phyloP scores from a whole-genome alignment of 257 asterid species.

The Solanum sparsipilum region DNA sequence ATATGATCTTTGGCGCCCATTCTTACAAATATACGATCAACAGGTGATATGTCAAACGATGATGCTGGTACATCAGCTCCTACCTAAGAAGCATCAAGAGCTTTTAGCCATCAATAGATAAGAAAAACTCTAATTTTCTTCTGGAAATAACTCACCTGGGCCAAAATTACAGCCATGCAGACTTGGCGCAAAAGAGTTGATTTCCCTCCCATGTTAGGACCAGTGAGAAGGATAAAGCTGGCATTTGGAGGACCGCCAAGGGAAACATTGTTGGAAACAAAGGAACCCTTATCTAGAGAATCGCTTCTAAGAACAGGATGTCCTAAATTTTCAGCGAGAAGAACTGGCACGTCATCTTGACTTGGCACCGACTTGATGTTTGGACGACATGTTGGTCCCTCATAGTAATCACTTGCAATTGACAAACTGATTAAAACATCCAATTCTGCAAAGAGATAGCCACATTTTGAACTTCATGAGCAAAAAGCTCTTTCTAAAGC shows the following conservation, averaged over 20 bases:
- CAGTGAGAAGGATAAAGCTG: conserved; percentile 80
- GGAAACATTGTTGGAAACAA: conserved; percentile 73
- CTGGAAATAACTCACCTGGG: conserved; percentile 48
- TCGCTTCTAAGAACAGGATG: conserved; percentile 86
- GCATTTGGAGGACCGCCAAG: conserved; percentile 72
- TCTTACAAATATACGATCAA: conserved; percentile 85
- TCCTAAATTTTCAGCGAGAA: conserved; percentile 67
- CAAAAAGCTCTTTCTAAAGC: not conserved
- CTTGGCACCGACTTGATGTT: conserved; percentile 24
- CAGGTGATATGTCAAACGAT: conserved; percentile 59
- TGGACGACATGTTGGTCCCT: conserved; percentile 80
- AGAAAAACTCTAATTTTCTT: not conserved
- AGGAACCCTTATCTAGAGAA: conserved; percentile 62
- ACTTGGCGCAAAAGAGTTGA: conserved; percentile 94
- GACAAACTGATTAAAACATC: conserved; percentile 91
- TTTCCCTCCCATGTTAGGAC: conserved; percentile 99
- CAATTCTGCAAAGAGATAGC: conserved; percentile 59
- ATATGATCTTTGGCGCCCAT: conserved; percentile 99
- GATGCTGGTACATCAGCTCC: conserved; percentile 97
- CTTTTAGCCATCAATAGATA: conserved; percentile 10
- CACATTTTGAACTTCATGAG: conserved; percentile 1
- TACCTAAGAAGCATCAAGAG: conserved; percentile 35
- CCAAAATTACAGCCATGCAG: conserved; percentile 89
- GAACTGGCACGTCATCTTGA: conserved; percentile 46
- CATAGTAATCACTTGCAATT: conserved; percentile 71